phyloP scores from a whole-genome alignment of 371 early-diverging fungal species.

The Circinella minor region DNA sequence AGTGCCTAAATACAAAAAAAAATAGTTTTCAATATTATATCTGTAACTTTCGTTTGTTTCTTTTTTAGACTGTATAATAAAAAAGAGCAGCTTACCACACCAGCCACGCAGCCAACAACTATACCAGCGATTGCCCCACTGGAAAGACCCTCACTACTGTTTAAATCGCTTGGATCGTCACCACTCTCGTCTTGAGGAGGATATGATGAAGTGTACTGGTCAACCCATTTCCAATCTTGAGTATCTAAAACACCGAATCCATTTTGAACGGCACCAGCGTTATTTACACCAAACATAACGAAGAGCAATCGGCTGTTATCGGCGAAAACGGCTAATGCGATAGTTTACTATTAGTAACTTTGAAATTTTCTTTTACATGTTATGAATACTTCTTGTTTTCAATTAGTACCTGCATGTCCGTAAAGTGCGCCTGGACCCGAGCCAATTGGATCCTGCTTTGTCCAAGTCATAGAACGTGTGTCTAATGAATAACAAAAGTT shows the following conservation, averaged over 20 bases:
- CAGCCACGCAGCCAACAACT: neutral
- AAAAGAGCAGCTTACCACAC: neutral
- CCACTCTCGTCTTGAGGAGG: neutral
- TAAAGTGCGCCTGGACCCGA: neutral
- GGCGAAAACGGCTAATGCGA: neutral
- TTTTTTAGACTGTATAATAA: too few relatives aligned
- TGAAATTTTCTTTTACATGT: neutral
- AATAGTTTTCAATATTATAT: too few relatives aligned
- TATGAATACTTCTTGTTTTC: too few relatives aligned
- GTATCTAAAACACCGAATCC: neutral
- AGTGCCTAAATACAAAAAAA: too few relatives aligned
- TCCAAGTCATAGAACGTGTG: neutral
- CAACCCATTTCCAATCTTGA: neutral
- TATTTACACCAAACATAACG: slow-evolving; percentile 1
- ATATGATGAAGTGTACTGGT: neutral
- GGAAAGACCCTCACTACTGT: neutral
- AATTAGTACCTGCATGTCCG: neutral
- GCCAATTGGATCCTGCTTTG: neutral
- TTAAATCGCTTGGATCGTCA: neutral
- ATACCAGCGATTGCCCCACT: neutral
- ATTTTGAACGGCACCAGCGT: neutral
- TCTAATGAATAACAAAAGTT: neutral
- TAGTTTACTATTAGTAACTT: neutral
- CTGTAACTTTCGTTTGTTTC: too few relatives aligned
- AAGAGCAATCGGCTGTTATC: neutral